Conservation (phyloP, 176 grass and related monocot species). For the Oryza coarctata region DNA sequence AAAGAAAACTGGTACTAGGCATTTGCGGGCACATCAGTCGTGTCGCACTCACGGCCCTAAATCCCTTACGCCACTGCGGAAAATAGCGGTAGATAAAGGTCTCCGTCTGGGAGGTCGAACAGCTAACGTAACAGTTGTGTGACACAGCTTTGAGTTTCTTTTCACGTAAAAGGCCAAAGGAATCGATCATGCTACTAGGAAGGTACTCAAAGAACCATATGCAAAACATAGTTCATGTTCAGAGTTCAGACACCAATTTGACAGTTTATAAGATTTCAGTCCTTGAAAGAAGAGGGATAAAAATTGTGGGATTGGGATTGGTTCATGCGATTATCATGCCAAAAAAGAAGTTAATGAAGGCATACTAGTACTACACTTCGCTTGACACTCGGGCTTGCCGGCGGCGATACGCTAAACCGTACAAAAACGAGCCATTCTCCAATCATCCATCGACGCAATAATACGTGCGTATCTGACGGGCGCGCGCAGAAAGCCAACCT, state of each 20-base stretch:
- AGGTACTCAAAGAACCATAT: not conserved
- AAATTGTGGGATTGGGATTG: not conserved
- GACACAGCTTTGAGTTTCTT: not conserved
- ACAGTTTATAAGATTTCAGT: too few relatives aligned
- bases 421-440: not conserved
- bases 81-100: constrained; percentile 42
- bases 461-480: not conserved
- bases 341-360: not conserved
- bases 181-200: not conserved
- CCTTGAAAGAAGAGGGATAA: too few relatives aligned
- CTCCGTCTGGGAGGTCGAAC: constrained; percentile 13
- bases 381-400: not conserved
- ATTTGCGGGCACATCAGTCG: not conserved
- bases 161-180: constrained; percentile 3
- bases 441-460: not conserved
- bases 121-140: not conserved
- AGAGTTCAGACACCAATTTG: not conserved
- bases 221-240: not conserved
- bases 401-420: not conserved
- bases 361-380: not conserved
- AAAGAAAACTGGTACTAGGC: too few relatives aligned
- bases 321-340: too few relatives aligned
- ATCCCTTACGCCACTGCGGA: constrained; percentile 13
- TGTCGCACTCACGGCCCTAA: constrained; percentile 2
- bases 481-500: not conserved